These are phyloP conservation scores for Stipa capillata DNA, from an alignment of 176 grass and related monocot species.

Conservation along the genomic window DNA sequence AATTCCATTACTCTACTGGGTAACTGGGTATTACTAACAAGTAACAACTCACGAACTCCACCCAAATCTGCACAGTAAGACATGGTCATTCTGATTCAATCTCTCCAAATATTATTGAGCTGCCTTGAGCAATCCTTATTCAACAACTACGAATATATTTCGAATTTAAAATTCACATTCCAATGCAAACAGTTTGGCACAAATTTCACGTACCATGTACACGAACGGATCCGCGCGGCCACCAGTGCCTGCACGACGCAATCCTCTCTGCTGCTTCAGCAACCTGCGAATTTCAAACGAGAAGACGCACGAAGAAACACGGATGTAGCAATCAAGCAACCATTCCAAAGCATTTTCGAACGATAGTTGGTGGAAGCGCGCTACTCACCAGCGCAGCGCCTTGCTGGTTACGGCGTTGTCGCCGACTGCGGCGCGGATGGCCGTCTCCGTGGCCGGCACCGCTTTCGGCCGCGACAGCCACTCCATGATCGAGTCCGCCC, in stretches of 20 bases:
- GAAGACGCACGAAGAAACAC: not conserved
- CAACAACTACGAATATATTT: not conserved
- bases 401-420: conserved; percentile 36
- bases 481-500: conserved; percentile 22
- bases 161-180: not conserved
- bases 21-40: not conserved
- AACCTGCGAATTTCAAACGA: conserved; percentile 16
- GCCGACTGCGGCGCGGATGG: conserved; percentile 33
- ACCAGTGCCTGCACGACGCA: conserved; percentile 25
- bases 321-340: not conserved
- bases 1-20: not conserved
- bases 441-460: conserved; percentile 27
- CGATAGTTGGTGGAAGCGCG: not conserved
- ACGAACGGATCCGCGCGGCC: conserved; percentile 26
- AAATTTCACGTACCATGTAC: conserved; percentile 39
- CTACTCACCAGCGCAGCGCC: conserved; percentile 34
- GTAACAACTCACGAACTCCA: not conserved
- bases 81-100: not conserved
- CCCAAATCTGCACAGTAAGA: not conserved
- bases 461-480: conserved; percentile 23
- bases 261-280: conserved; percentile 24
- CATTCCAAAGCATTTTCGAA: not conserved
- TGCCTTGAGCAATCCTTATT: not conserved
- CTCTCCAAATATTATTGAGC: not conserved
- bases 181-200: not conserved